These are phyloP conservation scores for Didymellaceae sp. DNA, from an alignment of 2,329 filamentous ascomycete genomes.

Conservation along the genomic window DNA sequence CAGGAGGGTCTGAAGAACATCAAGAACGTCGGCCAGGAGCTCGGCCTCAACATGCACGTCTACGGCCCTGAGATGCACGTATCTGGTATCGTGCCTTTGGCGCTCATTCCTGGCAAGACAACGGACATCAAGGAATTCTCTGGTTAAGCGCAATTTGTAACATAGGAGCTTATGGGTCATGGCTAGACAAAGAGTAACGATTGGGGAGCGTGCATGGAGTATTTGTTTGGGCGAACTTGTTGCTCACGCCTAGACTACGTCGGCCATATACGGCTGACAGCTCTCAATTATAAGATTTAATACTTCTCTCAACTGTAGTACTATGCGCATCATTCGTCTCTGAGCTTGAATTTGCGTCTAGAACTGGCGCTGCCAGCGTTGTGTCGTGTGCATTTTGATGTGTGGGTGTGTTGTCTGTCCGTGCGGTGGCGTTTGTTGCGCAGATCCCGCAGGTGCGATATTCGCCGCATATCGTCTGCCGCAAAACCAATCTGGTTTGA, in stretches of 20 bases:
- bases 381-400: too few relatives aligned
- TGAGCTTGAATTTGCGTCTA: too few relatives aligned
- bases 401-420: too few relatives aligned
- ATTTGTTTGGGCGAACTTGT: conserved; percentile 25
- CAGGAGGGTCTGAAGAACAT: conserved; percentile 99
- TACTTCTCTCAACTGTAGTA: conserved; percentile 20
- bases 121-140: conserved; percentile 68
- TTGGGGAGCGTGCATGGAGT: conserved; percentile 27
- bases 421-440: too few relatives aligned
- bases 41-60: conserved; percentile 94
- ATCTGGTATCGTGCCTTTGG: conserved; percentile 93
- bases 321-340: too few relatives aligned
- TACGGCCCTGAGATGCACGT: conserved; percentile 85
- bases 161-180: conserved; percentile 38
- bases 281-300: conserved; percentile 27
- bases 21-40: conserved; percentile 92
- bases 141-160: conserved; percentile 50
- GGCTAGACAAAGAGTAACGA: conserved; percentile 43
- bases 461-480: too few relatives aligned
- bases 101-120: conserved; percentile 70
- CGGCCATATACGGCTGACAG: conserved; percentile 12
- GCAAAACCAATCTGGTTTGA: too few relatives aligned
- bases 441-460: too few relatives aligned
- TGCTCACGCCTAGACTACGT: conserved; percentile 23
- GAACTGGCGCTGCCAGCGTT: too few relatives aligned